Evolutionary conservation across 768 basidiomycete genomes (phyloP), one percentile per base, ranked within the genome.

Genomic region (Gautieria morchelliformis): DNA sequence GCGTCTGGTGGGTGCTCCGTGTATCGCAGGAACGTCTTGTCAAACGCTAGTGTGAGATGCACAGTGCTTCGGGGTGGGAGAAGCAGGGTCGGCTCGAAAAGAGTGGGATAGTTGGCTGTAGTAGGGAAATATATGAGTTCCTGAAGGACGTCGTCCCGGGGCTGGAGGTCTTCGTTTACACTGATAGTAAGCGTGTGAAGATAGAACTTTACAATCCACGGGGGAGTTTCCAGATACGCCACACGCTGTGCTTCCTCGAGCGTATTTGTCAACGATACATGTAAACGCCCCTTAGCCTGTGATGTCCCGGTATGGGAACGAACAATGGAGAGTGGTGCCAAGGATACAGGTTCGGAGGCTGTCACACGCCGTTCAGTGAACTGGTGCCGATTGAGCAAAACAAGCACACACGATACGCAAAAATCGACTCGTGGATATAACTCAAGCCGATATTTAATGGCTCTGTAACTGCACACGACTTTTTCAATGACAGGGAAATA

Each of bases 1-100:
- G 95, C 91, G 66, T 98, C 95, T 0, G 94, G 93, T 10, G 88
- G 93, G 68, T 98, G 94, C 65, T 98, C 94, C 11, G 92, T 94
- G 68, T 97, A 98, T 52, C 86, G 83, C 55, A 99, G 72, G 66
- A 93, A 96, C 1, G 87, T 79, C 67, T 93, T 93, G 37, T 80
- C 77, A 64, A 93, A 82, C 35, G 86, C 86, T 67, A 94, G 76
- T 17, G 75, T 78, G 53, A 97, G 71, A 8, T 76, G 74, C 6
- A 92, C 66, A 0, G 80, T 84, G 58, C 79, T 77, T 39, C 74
- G 71, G 8, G 89, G 74, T 0, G 93, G 92, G n/a, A 98, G 67
- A 2, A 69, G 75, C 14, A 98, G 69, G 19, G 76, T 66, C 5
- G 83, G 75, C 69, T 94, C 87, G 46, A 98, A 75, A 5, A 85